Conservation (phyloP, 257 asterid species). For the Thymus quinquecostatus region DNA sequence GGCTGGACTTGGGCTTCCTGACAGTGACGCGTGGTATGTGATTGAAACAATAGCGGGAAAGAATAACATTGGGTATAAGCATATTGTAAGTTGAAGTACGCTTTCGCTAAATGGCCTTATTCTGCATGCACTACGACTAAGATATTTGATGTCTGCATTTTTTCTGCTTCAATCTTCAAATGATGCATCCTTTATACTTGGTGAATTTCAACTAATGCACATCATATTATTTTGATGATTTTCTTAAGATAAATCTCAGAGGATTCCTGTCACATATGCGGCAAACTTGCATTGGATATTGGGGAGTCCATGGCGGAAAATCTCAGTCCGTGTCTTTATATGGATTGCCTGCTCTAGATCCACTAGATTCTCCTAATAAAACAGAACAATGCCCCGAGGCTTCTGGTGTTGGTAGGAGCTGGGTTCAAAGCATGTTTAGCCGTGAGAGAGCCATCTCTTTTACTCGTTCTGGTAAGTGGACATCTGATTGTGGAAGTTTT, state of each 20-base stretch:
- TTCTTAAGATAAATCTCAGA: slow-evolving; percentile 76
- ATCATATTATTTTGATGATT: slow-evolving; percentile 22
- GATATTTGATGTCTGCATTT: slow-evolving; percentile 17
- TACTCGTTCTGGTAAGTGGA: slow-evolving; percentile 60
- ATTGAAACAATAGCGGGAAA: slow-evolving; percentile 96
- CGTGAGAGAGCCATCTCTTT: slow-evolving; percentile 77
- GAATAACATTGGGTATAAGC: slow-evolving; percentile 90
- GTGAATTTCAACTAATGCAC: neutral
- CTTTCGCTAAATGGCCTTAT: slow-evolving; percentile 25
- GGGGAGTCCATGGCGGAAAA: slow-evolving; percentile 82
- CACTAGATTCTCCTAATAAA: slow-evolving; percentile 65
- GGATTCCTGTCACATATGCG: slow-evolving; percentile 79
- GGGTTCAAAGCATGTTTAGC: slow-evolving; percentile 99
- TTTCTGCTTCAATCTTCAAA: slow-evolving; percentile 12
- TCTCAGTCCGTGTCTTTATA: slow-evolving; percentile 58
- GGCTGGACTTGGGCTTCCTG: slow-evolving; percentile 97
- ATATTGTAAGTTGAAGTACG: slow-evolving; percentile 65
- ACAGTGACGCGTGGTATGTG: slow-evolving; percentile 89
- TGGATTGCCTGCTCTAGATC: slow-evolving; percentile 83
- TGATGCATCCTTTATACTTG: neutral
- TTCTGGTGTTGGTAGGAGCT: slow-evolving; percentile 86
- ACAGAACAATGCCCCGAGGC: slow-evolving; percentile 79
- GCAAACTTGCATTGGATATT: slow-evolving; percentile 75
- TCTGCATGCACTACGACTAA: slow-evolving; percentile 25
- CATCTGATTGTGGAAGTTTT: slow-evolving; percentile 55